Evolutionary conservation across 208 protist genomes (phyloP).

Genomic region (Trypanosoma congolense): DNA sequence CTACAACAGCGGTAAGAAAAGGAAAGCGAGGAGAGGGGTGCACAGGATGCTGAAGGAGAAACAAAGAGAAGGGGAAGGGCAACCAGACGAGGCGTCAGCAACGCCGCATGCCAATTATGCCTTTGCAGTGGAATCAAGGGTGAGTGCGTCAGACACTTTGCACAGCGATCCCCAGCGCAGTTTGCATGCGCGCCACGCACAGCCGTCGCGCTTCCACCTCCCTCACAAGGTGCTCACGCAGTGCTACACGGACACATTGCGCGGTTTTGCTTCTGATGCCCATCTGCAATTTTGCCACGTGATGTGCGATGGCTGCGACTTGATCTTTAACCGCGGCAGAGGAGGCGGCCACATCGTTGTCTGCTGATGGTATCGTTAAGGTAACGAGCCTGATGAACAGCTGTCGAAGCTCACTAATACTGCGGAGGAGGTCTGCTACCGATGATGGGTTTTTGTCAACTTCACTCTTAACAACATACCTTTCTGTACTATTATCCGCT

Average conservation of each 20-base stretch:
- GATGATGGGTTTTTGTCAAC: not conserved
- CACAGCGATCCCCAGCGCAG: conserved; percentile 29
- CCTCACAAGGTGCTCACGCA: conserved; percentile 39
- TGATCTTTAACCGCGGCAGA: not conserved
- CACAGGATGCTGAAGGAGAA: too few species aligned
- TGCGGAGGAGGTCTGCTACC: conserved; percentile 9
- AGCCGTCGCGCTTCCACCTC: conserved; percentile 41
- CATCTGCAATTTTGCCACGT: conserved; percentile 36
- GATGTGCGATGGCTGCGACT: conserved; percentile 3
- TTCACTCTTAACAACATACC: not conserved
- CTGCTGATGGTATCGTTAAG: not conserved
- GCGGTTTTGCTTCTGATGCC: conserved; percentile 61
- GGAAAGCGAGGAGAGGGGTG: too few species aligned
- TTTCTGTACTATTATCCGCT: not conserved
- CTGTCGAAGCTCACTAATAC: conserved; percentile 4
- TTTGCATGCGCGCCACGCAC: conserved; percentile 43
- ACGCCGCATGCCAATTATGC: not conserved
- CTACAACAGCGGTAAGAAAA: too few species aligned
- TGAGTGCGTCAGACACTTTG: conserved; percentile 9
- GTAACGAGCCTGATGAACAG: conserved; percentile 10
- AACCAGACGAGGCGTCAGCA: too few species aligned
- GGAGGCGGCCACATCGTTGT: not conserved
- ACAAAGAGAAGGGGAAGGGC: too few species aligned
- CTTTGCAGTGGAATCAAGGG: not conserved
- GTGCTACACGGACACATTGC: conserved; percentile 44